Percentiles rank a stretch among this genome's conserved stretches.
These are phyloP conservation scores for Fusarium pilosicola DNA, from an alignment of 2,329 filamentous ascomycete species.

Conservation along the genomic window DNA sequence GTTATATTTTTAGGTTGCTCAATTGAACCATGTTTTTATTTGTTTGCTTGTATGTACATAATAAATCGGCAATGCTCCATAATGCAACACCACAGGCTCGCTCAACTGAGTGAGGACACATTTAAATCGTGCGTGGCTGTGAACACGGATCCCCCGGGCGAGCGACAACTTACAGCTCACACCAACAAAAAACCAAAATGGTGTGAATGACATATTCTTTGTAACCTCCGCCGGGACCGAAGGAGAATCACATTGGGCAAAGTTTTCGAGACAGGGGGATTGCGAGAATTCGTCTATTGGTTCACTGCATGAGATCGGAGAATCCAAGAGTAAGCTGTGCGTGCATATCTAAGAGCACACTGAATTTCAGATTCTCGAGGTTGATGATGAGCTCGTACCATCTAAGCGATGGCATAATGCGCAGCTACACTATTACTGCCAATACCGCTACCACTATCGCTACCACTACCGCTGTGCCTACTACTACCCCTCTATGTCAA, in stretches of 20 bases:
- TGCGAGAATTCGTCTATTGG: slow-evolving; percentile 34
- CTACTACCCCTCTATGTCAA: slow-evolving; percentile 18
- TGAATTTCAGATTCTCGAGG: background rate
- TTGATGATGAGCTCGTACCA: background rate
- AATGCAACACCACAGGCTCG: background rate
- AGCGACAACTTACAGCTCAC: slow-evolving; percentile 1
- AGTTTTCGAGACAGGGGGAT: slow-evolving; percentile 10
- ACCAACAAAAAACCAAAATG: background rate
- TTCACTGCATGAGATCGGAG: slow-evolving; percentile 12
- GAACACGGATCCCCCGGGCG: slow-evolving; percentile 15
- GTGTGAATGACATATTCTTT: slow-evolving; percentile 6
- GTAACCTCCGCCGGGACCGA: slow-evolving; percentile 11
- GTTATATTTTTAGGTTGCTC: slow-evolving; percentile 17
- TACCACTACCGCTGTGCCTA: background rate
- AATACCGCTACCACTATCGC: background rate
- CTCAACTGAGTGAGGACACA: background rate
- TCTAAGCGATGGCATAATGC: slow-evolving; percentile 16
- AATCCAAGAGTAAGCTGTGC: slow-evolving; percentile 16
- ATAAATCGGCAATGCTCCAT: background rate
- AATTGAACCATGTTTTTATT: background rate
- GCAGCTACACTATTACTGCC: background rate
- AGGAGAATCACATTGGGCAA: background rate
- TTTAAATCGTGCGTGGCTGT: slow-evolving; percentile 14
- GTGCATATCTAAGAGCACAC: slow-evolving; percentile 12
- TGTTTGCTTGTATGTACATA: background rate